These are phyloP conservation scores for Trichomonas tenax DNA, from an alignment of 208 protist genomes.

Conservation along the genomic window DNA sequence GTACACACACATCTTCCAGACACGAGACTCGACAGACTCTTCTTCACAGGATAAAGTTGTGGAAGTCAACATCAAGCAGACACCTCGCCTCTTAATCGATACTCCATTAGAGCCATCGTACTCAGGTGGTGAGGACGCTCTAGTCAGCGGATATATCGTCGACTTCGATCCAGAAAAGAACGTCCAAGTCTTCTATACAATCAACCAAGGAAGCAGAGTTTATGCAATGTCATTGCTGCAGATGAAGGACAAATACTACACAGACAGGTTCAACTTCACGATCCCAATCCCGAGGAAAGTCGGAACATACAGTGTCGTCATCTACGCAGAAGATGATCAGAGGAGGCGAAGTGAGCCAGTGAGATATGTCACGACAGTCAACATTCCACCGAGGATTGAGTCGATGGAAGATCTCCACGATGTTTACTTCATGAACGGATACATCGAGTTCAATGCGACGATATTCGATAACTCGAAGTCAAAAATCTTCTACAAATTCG, in stretches of 20 bases:
- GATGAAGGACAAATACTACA: not conserved
- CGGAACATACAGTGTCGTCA: not conserved
- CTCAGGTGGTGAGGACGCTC: not conserved
- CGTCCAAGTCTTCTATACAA: not conserved
- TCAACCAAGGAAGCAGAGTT: not conserved
- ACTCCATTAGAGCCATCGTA: not conserved
- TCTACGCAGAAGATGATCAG: not conserved
- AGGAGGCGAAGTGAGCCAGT: not conserved
- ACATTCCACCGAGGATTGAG: not conserved
- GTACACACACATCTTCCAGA: not conserved
- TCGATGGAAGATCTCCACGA: not conserved
- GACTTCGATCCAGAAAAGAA: not conserved
- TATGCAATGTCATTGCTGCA: not conserved
- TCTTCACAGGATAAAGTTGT: not conserved
- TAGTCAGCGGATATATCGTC: not conserved
- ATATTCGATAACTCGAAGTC: not conserved
- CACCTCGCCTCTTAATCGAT: not conserved
- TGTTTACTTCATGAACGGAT: not conserved
- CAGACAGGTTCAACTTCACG: not conserved
- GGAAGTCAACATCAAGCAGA: not conserved
- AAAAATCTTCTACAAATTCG: not conserved
- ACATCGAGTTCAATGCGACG: not conserved
- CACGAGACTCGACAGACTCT: not conserved
- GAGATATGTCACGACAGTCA: not conserved
- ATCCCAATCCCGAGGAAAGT: not conserved